A percentile compares a stretch with the other conserved stretches of the same genome.
These are phyloP conservation scores for Gossypium raimondii DNA, from an alignment of 345 rosid genomes.

Conservation along the genomic window DNA sequence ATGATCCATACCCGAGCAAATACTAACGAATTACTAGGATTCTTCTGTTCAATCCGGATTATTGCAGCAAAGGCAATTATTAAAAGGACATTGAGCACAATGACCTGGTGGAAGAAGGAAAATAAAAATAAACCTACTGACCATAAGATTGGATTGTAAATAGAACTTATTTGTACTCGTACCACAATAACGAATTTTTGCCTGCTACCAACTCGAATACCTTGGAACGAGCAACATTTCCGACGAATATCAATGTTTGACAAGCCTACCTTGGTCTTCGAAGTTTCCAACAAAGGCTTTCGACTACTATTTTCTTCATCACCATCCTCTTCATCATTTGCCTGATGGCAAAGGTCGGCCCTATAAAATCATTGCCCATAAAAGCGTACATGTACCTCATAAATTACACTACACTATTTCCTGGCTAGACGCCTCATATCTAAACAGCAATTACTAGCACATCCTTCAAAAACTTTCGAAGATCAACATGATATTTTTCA, in stretches of 20 bases:
- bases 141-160: not conserved
- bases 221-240: conserved; percentile 46
- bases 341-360: conserved; percentile 70
- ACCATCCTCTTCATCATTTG: conserved; percentile 54
- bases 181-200: conserved; percentile 65
- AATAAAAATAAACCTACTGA: not conserved
- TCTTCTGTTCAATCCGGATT: conserved; percentile 51
- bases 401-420: not conserved
- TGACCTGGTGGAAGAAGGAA: conserved; percentile 7
- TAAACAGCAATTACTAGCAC: not conserved
- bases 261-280: conserved; percentile 29
- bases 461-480: not conserved
- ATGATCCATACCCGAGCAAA: conserved; percentile 45
- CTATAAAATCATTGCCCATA: conserved; percentile 28
- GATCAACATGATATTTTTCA: not conserved
- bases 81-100: conserved; percentile 1
- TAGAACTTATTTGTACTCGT: conserved; percentile 3
- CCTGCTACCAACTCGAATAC: conserved; percentile 49
- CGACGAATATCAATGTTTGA: conserved; percentile 30
- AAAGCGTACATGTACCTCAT: conserved; percentile 12
- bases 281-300: conserved; percentile 43
- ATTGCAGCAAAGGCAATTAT: conserved; percentile 30
- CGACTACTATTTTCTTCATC: conserved; percentile 49
- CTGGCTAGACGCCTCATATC: not conserved
- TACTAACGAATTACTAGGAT: conserved; percentile 30